Evolutionary conservation across 1,139 yeast species (phyloP), one percentile per base, ranked within the genome.

Genomic region (Taiozyma onychis): DNA sequence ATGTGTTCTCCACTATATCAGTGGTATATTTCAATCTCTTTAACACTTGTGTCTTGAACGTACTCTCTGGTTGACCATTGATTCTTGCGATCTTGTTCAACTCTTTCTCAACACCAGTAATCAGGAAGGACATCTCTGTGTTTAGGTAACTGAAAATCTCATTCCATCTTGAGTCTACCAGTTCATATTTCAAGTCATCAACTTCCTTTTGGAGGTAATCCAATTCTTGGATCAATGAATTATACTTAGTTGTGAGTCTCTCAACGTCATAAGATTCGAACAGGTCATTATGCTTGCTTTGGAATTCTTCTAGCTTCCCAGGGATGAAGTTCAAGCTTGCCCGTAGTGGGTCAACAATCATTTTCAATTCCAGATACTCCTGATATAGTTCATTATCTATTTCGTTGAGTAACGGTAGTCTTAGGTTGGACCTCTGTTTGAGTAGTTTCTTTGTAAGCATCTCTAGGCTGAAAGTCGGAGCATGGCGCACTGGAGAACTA

Each of bases 291-390:
- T 63, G 48, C 61, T 67, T 61, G 27, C 48, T 49, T 21, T 60
- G 59, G 48, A 70, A 70, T 7, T 61, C 60, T 6, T 78, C 78
- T 24, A 85, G 69, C 48, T 85, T 69, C 16, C 69, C 59, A 0
- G 88, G 87, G 5, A 85, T 70, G 50, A 82, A 76, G 44, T 76
- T 74, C n/a, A 85, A 60, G 21, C 91, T 83, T 3, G 82, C 83
- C 44, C 71, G 69, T 44, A 84, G 67, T 0, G 88, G 88, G 35
- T 69, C 70, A 13, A 81, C 60, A 35, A 60, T 59, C 4, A 61
- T 62, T 39, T 66, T 64, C 37, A 76, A 53, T 9, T 63, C 61
- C 13, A 65, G 49, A 59, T 70, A 68, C 52, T 67, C 59, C 49
- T 70, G 58, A 62, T 69, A 69, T 62, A 80, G 48, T 52, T 66